These are phyloP conservation scores for Cercospora janseana DNA, from an alignment of 2,329 filamentous ascomycete species.

Conservation along the genomic window DNA sequence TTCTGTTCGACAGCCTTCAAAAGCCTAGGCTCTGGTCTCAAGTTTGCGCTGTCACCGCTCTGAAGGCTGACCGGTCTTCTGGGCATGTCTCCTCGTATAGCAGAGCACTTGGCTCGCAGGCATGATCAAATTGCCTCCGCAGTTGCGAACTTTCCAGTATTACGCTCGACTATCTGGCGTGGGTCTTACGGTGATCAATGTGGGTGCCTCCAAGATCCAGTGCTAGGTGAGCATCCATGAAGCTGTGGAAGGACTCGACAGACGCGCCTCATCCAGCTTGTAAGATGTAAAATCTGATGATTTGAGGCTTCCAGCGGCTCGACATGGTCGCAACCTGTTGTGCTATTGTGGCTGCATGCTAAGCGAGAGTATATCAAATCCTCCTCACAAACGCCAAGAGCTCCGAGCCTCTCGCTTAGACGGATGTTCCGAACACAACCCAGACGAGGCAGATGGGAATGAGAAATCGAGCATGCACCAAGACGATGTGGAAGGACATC, in stretches of 20 bases:
- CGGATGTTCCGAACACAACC: not conserved
- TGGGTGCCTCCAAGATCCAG: too few species aligned
- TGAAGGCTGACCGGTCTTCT: conserved; percentile 21
- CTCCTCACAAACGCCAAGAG: not conserved
- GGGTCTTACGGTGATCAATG: too few species aligned
- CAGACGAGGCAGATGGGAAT: too few species aligned
- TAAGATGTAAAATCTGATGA: not conserved
- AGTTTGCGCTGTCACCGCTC: conserved; percentile 22
- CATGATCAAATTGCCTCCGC: conserved; percentile 1
- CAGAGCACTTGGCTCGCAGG: not conserved
- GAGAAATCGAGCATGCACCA: too few species aligned
- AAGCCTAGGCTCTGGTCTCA: conserved; percentile 44
- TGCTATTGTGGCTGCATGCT: conserved; percentile 18
- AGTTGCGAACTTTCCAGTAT: not conserved
- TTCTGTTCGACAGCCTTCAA: conserved; percentile 43
- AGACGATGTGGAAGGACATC: too few species aligned
- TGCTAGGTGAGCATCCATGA: too few species aligned
- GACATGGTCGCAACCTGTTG: conserved; percentile 12
- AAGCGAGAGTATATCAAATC: conserved; percentile 6
- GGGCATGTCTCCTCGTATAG: conserved; percentile 15
- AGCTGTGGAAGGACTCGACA: not conserved
- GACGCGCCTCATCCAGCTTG: not conserved
- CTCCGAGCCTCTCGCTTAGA: not conserved
- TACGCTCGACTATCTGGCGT: too few species aligned
- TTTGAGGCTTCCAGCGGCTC: conserved; percentile 13